Evolutionary conservation across 2,329 filamentous ascomycete genomes (phyloP).

Genomic region (Aspergillus awamori): DNA sequence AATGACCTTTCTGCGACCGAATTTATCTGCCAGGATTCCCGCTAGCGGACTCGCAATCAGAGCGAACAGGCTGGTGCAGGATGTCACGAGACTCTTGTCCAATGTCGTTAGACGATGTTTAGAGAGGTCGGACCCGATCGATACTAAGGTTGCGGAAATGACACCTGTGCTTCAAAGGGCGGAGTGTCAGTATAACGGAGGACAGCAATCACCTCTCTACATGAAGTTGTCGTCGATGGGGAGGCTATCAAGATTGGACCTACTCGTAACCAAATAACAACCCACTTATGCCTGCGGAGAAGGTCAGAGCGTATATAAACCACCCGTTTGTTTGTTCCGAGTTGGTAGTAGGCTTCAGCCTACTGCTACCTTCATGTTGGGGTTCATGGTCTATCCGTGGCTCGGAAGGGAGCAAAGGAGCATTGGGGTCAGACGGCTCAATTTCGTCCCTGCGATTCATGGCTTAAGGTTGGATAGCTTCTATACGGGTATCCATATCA

Average conservation of each 20-base stretch:
- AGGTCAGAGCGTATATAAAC: conserved; percentile 60
- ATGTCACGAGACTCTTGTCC: conserved; percentile 63
- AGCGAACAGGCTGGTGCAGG: conserved; percentile 60
- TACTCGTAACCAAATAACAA: conserved; percentile 66
- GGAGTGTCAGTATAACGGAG: conserved; percentile 19
- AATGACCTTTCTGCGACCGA: conserved; percentile 53
- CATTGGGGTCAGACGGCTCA: conserved; percentile 28
- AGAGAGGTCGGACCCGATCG: conserved; percentile 57
- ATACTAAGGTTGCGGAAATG: conserved; percentile 63
- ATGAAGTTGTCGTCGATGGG: neutral
- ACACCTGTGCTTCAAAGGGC: conserved; percentile 56
- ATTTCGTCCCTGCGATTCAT: conserved; percentile 32
- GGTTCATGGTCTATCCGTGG: conserved; percentile 11
- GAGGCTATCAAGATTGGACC: conserved; percentile 9
- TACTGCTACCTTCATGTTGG: conserved; percentile 16
- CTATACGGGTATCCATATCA: conserved; percentile 13
- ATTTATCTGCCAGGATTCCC: conserved; percentile 54
- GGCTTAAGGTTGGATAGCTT: conserved; percentile 15
- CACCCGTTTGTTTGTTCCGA: conserved; percentile 32
- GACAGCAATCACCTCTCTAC: neutral
- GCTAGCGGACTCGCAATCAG: conserved; percentile 59
- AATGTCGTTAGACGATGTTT: conserved; percentile 53
- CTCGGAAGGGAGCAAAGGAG: conserved; percentile 35
- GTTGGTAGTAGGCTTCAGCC: conserved; percentile 16
- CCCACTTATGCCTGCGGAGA: conserved; percentile 61